Conservation (phyloP, 148 eudicot genomes). For the Rhododendron simsii region DNA sequence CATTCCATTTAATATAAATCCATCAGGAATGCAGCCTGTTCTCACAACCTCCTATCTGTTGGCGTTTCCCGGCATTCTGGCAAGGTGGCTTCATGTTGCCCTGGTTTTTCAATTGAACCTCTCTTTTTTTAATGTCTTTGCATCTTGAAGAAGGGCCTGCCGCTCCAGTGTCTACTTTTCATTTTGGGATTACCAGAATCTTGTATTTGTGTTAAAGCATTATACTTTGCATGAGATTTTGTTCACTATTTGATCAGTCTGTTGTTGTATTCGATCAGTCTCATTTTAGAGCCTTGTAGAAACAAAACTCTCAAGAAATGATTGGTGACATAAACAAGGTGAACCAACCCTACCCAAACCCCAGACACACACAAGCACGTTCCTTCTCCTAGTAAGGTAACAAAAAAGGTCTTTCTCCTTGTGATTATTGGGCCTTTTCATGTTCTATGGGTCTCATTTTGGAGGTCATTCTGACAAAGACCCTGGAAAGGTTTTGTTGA, state of each 20-base stretch:
- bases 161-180: not conserved
- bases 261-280: not conserved
- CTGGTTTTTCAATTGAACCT: not conserved
- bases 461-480: not conserved
- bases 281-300: not conserved
- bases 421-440: not conserved
- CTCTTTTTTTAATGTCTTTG: not conserved
- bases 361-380: not conserved
- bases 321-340: not conserved
- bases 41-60: conserved; percentile 82
- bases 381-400: not conserved
- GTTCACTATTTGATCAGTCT: not conserved
- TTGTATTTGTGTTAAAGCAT: not conserved
- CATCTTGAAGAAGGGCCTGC: not conserved
- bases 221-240: not conserved
- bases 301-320: not conserved
- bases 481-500: not conserved
- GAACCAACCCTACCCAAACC: not conserved
- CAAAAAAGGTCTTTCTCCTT: not conserved
- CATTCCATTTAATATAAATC: conserved; percentile 95
- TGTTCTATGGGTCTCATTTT: not conserved
- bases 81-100: conserved; percentile 46
- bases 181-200: not conserved
- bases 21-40: conserved; percentile 98
- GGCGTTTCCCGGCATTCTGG: conserved; percentile 85